Conservation (phyloP, 1,284 basidiomycete genomes). For the Macrocystidia cucumis region DNA sequence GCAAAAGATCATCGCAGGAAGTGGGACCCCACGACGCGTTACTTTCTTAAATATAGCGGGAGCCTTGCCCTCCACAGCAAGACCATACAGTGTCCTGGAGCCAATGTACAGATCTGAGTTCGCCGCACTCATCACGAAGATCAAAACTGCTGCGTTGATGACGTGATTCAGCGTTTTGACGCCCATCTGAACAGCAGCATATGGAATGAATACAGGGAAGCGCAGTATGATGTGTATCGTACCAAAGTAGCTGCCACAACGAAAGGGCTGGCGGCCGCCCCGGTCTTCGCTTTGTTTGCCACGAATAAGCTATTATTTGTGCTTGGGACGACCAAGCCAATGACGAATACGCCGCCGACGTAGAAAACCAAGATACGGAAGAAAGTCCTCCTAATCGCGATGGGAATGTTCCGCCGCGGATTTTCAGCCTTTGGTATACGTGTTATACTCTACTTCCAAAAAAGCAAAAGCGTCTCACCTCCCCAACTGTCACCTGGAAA, state of each 20-base stretch:
- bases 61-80: slow-evolving; percentile 61
- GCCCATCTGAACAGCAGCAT: slow-evolving; percentile 35
- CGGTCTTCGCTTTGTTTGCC: slow-evolving; percentile 50
- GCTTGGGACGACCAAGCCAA: slow-evolving; percentile 52
- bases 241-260: slow-evolving; percentile 41
- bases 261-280: slow-evolving; percentile 71
- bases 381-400: slow-evolving; percentile 40
- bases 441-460: too few relatives aligned
- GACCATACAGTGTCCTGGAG: slow-evolving; percentile 62
- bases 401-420: slow-evolving; percentile 36
- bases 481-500: slow-evolving; percentile 36
- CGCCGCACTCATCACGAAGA: slow-evolving; percentile 69
- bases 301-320: slow-evolving; percentile 42
- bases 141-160: slow-evolving; percentile 59
- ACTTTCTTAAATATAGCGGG: slow-evolving; percentile 45
- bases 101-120: slow-evolving; percentile 72
- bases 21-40: slow-evolving; percentile 59
- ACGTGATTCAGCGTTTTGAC: slow-evolving; percentile 63
- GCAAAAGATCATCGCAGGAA: slow-evolving; percentile 42
- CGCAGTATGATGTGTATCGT: background rate
- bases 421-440: slow-evolving; percentile 27
- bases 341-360: slow-evolving; percentile 59
- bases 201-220: slow-evolving; percentile 1
- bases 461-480: slow-evolving; percentile 16
- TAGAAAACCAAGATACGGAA: slow-evolving; percentile 60